These are phyloP conservation scores for Nepenthes mirabilis DNA, from an alignment of 148 eudicot species.

Conservation along the genomic window DNA sequence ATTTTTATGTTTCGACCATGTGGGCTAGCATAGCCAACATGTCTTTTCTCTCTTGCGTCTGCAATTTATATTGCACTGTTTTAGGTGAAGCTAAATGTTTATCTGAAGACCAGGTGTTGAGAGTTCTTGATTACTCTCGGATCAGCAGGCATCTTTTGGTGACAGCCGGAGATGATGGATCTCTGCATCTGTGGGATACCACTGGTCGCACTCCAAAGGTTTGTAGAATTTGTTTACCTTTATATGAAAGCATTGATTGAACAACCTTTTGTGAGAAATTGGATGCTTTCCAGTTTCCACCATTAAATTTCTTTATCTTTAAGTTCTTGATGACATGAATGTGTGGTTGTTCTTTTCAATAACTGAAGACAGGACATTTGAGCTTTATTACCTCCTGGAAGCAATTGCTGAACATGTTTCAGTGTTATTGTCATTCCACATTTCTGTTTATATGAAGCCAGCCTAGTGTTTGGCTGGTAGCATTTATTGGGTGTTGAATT, in stretches of 20 bases:
- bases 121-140: constrained; percentile 95
- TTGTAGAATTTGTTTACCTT: constrained; percentile 3
- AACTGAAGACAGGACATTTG: no score
- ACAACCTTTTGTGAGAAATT: no score
- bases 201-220: constrained; percentile 93
- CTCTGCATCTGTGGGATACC: constrained; percentile 93
- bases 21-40: background rate
- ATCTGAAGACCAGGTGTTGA: constrained; percentile 59
- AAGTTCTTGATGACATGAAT: no score
- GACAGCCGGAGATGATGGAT: constrained; percentile 98
- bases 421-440: no score
- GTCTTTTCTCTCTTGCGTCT: constrained; percentile 5
- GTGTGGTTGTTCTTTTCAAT: no score
- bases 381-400: no score
- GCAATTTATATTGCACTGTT: constrained; percentile 1
- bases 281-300: no score
- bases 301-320: no score
- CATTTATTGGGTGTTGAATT: no score
- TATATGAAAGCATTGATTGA: background rate
- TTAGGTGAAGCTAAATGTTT: constrained; percentile 22
- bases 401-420: no score
- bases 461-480: no score
- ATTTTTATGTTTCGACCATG: constrained; percentile 4
- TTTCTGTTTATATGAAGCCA: no score
- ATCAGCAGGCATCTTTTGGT: constrained; percentile 86